Evolutionary conservation across 208 protist genomes (phyloP).

Genomic region (Leishmania major): DNA sequence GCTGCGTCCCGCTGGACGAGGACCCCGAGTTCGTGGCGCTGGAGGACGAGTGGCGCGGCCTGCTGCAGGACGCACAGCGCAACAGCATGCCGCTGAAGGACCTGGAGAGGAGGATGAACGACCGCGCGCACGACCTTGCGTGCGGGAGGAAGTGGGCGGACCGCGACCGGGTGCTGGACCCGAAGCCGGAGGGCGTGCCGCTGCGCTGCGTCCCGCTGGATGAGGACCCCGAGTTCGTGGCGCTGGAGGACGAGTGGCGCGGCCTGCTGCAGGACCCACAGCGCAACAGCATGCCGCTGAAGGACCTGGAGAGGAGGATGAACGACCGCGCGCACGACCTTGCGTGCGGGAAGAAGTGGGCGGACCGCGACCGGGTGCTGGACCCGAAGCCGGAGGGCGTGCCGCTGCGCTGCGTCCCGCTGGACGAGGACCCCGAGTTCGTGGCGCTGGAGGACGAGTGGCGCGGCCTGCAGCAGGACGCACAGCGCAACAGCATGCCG

Average conservation of each 20-base stretch:
- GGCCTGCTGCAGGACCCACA: slow-evolving; percentile 8
- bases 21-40: no score
- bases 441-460: slow-evolving; percentile 28
- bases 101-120: slow-evolving; percentile 35
- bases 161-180: slow-evolving; percentile 42
- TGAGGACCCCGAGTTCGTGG: slow-evolving; percentile 33
- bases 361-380: slow-evolving; percentile 38
- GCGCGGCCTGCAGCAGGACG: slow-evolving; percentile 7
- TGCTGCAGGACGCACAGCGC: no score
- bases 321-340: slow-evolving; percentile 44
- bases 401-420: slow-evolving; percentile 30
- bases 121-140: slow-evolving; percentile 51
- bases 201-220: slow-evolving; percentile 43
- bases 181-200: slow-evolving; percentile 49
- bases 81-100: slow-evolving; percentile 23
- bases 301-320: slow-evolving; percentile 25
- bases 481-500: background rate
- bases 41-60: no score
- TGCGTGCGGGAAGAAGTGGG: slow-evolving; percentile 39
- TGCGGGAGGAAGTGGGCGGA: slow-evolving; percentile 34
- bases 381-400: slow-evolving; percentile 51
- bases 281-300: slow-evolving; percentile 31
- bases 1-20: no score
- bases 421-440: slow-evolving; percentile 49
- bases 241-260: slow-evolving; percentile 28